Base-by-base conservation (phyloP, 306 rosid genomes). In the Prosopis cineraria region DNA sequence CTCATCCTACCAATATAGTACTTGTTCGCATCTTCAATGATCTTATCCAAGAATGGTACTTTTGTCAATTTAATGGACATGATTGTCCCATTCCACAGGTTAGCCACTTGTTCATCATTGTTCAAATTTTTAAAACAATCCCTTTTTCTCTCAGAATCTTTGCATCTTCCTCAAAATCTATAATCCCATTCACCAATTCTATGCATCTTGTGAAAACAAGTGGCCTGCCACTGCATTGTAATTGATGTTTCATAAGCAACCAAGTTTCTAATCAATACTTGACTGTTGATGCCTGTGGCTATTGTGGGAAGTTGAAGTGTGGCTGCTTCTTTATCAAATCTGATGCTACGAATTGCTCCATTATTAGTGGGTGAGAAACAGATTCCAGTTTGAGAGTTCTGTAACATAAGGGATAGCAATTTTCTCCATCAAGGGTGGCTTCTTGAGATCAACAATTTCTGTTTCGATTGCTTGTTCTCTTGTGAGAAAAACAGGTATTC, bases 211-310 rank as follows among this genome's bases (percentile, higher is more conserved):
- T 74, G 14, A 94, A 87, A 70, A 94, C 80, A 84, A 92, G 83
- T 10, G 94, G 90, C 65, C 92, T 90, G n/a, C n/a, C n/a, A 0
- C 88, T 78, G n/a, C n/a, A n/a, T n/a, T 78, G n/a, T n/a, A 65
- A 47, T 88, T 78, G 91, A 92, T 30, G 96, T 93, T 82, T 94
- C 98, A 47, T 92, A 94, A 31, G 97, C 97, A 24, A 89, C 90
- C 58, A 92, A 80, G 37, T 90, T 94, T 82, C 92, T 89, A 75
- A 94, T 39, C 30, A 90, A 27, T 25, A 89, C 91, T 78, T 84
- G 87, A 3, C 87, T 80, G 77, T 90, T 89, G 1, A 88, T 78
- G 63, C 90, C 93, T 43, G 89, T 70, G 70, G 69, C 72, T 31
- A 91, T 70, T 11, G 76, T 52, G 24, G 98, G 97, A 73, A 94